phyloP scores from a whole-genome alignment of 352 stramenopile species.

The Stramenopiles sp. region DNA sequence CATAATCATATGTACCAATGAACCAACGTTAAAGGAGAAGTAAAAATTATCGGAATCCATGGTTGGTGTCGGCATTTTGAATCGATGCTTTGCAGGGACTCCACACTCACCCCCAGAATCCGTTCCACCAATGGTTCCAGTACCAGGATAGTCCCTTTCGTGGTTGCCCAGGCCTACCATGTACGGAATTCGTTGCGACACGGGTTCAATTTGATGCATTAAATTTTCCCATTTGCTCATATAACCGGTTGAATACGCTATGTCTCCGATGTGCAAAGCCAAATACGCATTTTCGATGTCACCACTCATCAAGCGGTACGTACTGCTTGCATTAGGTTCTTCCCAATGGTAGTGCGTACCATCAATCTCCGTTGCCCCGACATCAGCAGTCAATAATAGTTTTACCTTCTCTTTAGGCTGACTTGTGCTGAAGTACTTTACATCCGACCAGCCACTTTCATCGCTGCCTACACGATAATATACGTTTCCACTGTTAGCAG shows the following conservation, averaged over 20 bases:
- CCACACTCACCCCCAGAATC: slow-evolving; percentile 13
- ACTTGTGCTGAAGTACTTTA: slow-evolving; percentile 10
- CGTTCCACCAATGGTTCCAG: background rate
- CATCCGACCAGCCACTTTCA: slow-evolving; percentile 9
- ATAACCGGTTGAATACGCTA: slow-evolving; percentile 15
- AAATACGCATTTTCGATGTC: background rate
- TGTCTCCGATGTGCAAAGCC: slow-evolving; percentile 13
- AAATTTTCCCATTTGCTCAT: background rate
- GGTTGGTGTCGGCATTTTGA: slow-evolving; percentile 10
- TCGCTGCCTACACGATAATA: slow-evolving; percentile 14
- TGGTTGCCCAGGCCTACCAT: slow-evolving; percentile 15
- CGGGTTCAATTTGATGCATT: background rate
- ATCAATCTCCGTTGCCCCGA: slow-evolving; percentile 9
- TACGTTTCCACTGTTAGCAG: background rate
- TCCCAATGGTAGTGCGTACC: slow-evolving; percentile 13
- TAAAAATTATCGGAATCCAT: slow-evolving; percentile 32
- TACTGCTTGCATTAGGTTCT: slow-evolving; percentile 11
- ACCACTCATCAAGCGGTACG: slow-evolving; percentile 1
- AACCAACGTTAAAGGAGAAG: slow-evolving; percentile 60
- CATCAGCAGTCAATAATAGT: slow-evolving; percentile 14
- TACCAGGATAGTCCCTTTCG: background rate
- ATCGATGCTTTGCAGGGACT: slow-evolving; percentile 8
- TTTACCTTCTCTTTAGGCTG: slow-evolving; percentile 1
- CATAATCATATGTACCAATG: slow-evolving; percentile 62
- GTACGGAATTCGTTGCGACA: background rate